Evolutionary conservation across 352 stramenopile species (phyloP).

Genomic region (Pythium aquatile): DNA sequence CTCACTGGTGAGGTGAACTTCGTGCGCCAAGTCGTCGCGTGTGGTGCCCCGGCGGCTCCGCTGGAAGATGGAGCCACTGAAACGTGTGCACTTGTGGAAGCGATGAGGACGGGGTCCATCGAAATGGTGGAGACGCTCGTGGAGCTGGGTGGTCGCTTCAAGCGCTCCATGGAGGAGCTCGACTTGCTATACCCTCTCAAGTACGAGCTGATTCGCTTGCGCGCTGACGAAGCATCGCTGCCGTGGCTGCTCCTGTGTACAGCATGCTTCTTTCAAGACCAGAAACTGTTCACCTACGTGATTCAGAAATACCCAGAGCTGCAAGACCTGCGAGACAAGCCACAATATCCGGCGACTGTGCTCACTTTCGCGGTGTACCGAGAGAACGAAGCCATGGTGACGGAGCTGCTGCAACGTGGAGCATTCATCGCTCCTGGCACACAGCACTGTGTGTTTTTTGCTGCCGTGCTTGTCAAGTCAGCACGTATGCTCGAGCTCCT

Average conservation of each 20-base stretch:
- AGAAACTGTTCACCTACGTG: background rate
- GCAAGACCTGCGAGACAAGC: background rate
- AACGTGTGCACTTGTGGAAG: background rate
- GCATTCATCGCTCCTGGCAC: background rate
- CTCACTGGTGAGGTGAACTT: background rate
- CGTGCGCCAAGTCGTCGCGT: background rate
- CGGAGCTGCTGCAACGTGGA: background rate
- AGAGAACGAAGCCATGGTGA: background rate
- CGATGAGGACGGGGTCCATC: background rate
- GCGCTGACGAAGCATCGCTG: background rate
- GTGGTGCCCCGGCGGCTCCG: background rate
- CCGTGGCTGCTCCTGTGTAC: background rate
- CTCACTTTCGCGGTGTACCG: background rate
- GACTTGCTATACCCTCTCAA: too few species aligned
- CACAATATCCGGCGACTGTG: background rate
- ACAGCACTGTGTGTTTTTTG: background rate
- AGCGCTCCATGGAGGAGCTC: too few species aligned
- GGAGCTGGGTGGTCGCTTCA: background rate
- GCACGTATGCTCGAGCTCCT: background rate
- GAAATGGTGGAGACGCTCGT: background rate
- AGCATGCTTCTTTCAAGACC: background rate
- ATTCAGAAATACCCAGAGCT: background rate
- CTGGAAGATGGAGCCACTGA: background rate
- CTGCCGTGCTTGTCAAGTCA: background rate
- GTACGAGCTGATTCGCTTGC: too few species aligned